A percentile compares a stretch with the other conserved stretches of the same genome.
Evolutionary conservation across 192 early-diverging fungal species (phyloP).

Genomic region (Coemansia sp.): DNA sequence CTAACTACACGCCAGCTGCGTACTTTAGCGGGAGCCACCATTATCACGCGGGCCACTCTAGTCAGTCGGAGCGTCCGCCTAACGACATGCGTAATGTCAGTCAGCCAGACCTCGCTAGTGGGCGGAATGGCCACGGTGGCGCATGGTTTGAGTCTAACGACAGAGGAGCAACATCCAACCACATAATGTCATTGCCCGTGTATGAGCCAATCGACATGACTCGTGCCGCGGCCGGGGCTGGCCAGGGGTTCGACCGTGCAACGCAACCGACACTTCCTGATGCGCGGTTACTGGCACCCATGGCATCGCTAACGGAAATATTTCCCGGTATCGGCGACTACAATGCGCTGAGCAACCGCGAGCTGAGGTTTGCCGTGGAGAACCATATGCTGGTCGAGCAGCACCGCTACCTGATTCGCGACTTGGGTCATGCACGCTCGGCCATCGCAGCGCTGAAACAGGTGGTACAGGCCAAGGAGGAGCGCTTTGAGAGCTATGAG

Average conservation of each 20-base stretch:
- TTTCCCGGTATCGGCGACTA: slow-evolving; percentile 8
- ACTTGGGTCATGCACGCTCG: slow-evolving; percentile 45
- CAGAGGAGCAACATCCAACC: background rate
- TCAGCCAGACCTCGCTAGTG: background rate
- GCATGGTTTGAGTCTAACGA: background rate
- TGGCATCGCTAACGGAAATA: slow-evolving; percentile 44
- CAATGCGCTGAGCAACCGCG: slow-evolving; percentile 36
- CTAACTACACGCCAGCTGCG: background rate
- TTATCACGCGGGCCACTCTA: background rate
- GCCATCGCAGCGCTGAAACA: slow-evolving; percentile 45
- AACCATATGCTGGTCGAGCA: slow-evolving; percentile 53
- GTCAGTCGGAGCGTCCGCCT: background rate
- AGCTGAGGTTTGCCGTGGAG: slow-evolving; percentile 44
- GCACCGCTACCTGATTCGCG: slow-evolving; percentile 46
- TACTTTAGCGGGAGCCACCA: background rate
- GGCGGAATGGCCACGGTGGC: background rate
- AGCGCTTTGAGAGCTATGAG: slow-evolving; percentile 39
- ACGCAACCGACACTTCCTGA: slow-evolving; percentile 35
- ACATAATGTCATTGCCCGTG: slow-evolving; percentile 31
- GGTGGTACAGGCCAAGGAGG: slow-evolving; percentile 50
- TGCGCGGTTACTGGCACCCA: slow-evolving; percentile 42
- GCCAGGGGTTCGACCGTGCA: slow-evolving; percentile 16
- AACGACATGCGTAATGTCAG: background rate
- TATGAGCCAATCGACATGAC: slow-evolving; percentile 49
- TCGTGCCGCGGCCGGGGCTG: background rate